phyloP scores from a whole-genome alignment of 202 grass and related monocot genomes.

The Zoysia matrella region DNA sequence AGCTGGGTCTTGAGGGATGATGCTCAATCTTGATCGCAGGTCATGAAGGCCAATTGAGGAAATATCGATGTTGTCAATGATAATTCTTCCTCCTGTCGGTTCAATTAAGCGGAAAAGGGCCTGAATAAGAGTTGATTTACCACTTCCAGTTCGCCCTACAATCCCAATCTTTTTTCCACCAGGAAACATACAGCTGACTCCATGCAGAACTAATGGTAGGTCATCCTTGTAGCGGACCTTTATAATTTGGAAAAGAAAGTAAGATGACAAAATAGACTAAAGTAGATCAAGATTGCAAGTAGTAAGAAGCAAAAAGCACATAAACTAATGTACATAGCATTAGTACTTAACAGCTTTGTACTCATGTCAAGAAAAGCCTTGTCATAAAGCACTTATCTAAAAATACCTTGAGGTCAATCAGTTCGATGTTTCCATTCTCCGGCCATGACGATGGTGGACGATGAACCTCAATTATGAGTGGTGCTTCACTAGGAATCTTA shows the following conservation, averaged over 20 bases:
- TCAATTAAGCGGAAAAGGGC: conserved; percentile 95
- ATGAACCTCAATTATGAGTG: conserved; percentile 66
- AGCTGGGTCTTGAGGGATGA: conserved; percentile 97
- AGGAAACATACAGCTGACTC: conserved; percentile 85
- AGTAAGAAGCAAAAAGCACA: conserved; percentile 6
- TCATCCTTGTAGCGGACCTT: conserved; percentile 93
- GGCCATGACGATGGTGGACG: conserved; percentile 71
- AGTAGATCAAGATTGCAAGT: neutral
- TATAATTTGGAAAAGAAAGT: conserved; percentile 20
- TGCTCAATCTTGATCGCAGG: conserved; percentile 87
- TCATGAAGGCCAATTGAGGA: conserved; percentile 89
- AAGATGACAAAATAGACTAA: conserved; percentile 23
- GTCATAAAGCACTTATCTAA: conserved; percentile 4
- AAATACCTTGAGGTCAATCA: conserved; percentile 88
- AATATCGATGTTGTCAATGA: conserved; percentile 84
- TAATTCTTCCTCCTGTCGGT: conserved; percentile 74
- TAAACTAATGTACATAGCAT: neutral
- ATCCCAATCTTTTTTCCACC: conserved; percentile 95
- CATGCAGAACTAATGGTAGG: conserved; percentile 83
- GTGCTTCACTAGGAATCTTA: conserved; percentile 83
- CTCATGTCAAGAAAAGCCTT: conserved; percentile 9
- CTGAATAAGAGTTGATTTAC: conserved; percentile 60
- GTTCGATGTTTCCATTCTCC: conserved; percentile 77
- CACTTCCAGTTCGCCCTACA: conserved; percentile 84
- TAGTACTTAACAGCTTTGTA: neutral